Evolutionary conservation across 2,329 filamentous ascomycete species (phyloP), one percentile per base, ranked within the genome.

Genomic region (Aspergillus floridensis): DNA sequence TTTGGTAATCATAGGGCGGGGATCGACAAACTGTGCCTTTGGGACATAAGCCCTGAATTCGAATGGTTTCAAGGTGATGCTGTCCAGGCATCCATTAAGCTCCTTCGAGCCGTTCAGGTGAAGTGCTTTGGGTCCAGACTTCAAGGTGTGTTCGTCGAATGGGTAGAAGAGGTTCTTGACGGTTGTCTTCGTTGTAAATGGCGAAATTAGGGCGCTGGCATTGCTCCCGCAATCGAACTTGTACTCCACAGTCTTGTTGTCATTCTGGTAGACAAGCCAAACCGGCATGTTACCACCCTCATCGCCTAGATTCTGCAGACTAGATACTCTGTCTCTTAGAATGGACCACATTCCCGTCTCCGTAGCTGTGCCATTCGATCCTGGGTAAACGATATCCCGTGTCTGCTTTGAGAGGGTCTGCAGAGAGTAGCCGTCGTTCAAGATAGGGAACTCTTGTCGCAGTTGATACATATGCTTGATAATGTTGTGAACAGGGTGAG

Each of bases 81-180:
- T 78, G 31, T 76, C 72, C 3, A 87, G 65, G 65, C 86, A 88
- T 2, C 86, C 87, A 60, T 84, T 85, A 51, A 68, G 74, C 3
- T 79, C 71, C 0, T 68, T 74, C 0, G 80, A 81, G 2, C 77
- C 77, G 57, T 81, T 79, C 48, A 84, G 76, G 12, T 77, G 78
- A 44, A 85, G 76, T 31, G 74, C 74, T 4, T 76, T 70, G 1
- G 76, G 70, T 1, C 83, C 82, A 1, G 71, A 68, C 52, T 77
- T 76, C n/a, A 88, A 73, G 0, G 73, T 80, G 58, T 82, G 75
- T 61, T 84, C 80, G 24, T 86, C 84, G 64, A 84, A 86, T 0
- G 86, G 85, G 66, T 83, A 84, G 69, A 89, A 86, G 12, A 89
- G 68, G 65, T 87, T 88, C 67, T 83, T 84, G 61, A 89, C 85